Evolutionary conservation across 2,329 filamentous ascomycete genomes (phyloP).

Genomic region (Gliomastix tumulicola): DNA sequence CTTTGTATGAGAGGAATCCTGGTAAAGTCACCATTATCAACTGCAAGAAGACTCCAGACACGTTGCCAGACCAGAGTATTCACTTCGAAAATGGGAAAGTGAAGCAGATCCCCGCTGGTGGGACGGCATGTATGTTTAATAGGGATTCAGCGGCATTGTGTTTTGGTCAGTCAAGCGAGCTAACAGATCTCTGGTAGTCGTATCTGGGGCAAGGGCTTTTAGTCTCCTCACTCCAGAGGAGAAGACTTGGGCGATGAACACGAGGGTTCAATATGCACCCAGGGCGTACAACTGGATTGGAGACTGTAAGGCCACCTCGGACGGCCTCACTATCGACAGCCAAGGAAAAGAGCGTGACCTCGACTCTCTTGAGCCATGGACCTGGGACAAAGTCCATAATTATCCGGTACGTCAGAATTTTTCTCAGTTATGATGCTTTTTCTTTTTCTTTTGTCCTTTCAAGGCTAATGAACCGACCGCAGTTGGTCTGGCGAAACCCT

Average conservation of each 20-base stretch:
- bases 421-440: background rate
- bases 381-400: background rate
- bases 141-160: too few species aligned
- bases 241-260: constrained; percentile 27
- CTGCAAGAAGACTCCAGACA: too few species aligned
- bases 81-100: background rate
- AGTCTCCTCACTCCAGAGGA: constrained; percentile 30
- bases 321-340: constrained; percentile 28
- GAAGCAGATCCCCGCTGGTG: background rate
- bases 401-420: background rate
- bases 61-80: background rate
- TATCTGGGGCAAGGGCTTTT: background rate
- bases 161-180: too few species aligned
- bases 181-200: too few species aligned
- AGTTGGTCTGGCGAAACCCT: background rate
- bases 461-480: background rate
- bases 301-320: constrained; percentile 28
- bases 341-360: constrained; percentile 31
- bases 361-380: too few species aligned
- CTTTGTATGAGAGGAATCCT: constrained; percentile 31
- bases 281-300: constrained; percentile 36
- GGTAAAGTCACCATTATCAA: constrained; percentile 6
- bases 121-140: background rate
- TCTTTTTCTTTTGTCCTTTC: background rate
- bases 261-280: constrained; percentile 37